Evolutionary conservation across 257 asterid species (phyloP).

Genomic region (Pogostemon cablin): DNA sequence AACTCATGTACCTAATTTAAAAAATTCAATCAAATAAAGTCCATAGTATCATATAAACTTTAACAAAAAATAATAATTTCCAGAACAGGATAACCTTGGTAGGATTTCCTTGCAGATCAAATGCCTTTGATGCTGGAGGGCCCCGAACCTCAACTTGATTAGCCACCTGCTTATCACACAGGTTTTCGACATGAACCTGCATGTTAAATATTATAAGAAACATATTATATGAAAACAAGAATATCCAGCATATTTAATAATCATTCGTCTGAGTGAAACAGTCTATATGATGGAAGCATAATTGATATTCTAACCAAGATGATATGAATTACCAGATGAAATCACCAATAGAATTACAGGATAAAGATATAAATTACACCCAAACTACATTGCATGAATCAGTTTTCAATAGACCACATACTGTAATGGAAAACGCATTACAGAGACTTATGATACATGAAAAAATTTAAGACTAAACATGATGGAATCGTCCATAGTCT

Average conservation of each 20-base stretch:
- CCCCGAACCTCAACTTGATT: slow-evolving; percentile 88
- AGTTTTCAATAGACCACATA: slow-evolving; percentile 2
- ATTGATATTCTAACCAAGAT: neutral
- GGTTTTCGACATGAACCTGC: slow-evolving; percentile 66
- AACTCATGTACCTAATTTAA: slow-evolving; percentile 28
- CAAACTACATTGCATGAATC: neutral
- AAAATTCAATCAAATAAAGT: slow-evolving; percentile 13
- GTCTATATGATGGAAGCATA: neutral
- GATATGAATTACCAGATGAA: slow-evolving; percentile 12
- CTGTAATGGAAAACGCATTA: slow-evolving; percentile 2
- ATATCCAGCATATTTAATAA: neutral
- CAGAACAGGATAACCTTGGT: slow-evolving; percentile 68
- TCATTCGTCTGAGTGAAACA: slow-evolving; percentile 19
- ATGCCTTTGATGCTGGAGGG: slow-evolving; percentile 91
- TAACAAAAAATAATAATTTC: slow-evolving; percentile 27
- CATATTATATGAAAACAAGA: slow-evolving; percentile 3
- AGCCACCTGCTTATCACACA: slow-evolving; percentile 72
- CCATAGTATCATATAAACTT: slow-evolving; percentile 7
- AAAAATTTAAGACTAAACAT: slow-evolving; percentile 10
- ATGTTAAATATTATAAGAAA: slow-evolving; percentile 31
- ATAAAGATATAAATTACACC: slow-evolving; percentile 5
- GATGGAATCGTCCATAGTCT: neutral
- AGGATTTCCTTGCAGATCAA: slow-evolving; percentile 86
- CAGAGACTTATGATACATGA: neutral
- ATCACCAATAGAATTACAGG: neutral